Base-by-base conservation (phyloP, 371 early-diverging fungal genomes). In the Mucor racemosus region DNA sequence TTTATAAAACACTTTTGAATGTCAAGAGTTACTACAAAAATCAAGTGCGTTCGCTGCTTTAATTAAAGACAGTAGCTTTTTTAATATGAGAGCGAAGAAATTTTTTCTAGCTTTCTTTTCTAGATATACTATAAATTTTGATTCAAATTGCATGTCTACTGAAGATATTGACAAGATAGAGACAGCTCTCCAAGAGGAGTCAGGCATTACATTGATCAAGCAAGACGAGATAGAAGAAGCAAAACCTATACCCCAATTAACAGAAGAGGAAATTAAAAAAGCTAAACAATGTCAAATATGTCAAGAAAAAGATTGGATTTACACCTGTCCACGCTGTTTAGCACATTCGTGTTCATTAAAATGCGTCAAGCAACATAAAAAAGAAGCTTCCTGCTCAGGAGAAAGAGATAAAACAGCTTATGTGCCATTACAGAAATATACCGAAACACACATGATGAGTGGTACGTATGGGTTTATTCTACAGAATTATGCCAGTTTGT, bases 241-340 rank as follows among this genome's bases (percentile, higher is more conserved):
- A 26, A 21, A 19, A 50, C 26, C 21, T 26, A 26, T 26, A 50
- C 50, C 19, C 50, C 50, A 50, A 26, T 15, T 53, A 40, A 53
- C 62, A 62, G 39, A 50, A 9, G 60, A 66, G 34, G 60, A 66
- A 60, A 54, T 54, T 1, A 11, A 41, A 33, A 46, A 59, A 55
- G 53, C 55, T 7, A 64, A 63, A 44, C 15, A 46, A 10, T 84
- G 85, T 60, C 74, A 82, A 39, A 58, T 66, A 38, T 87, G 87
- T 41, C 59, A 77, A 21, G 13, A 26, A 0, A 56, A 67, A 26
- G 59, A 72, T 6, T 77, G 75, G 62, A 90, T 88, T 60, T 92
- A 92, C 78, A 88, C 83, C 60, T 92, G 92, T 65, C 92, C 92
- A 9, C 80, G 88, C 6, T 92, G 92, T 61, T 56, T 72, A 17